Base-by-base conservation (phyloP, 192 early-diverging fungal genomes). In the Coemansia sp. region DNA sequence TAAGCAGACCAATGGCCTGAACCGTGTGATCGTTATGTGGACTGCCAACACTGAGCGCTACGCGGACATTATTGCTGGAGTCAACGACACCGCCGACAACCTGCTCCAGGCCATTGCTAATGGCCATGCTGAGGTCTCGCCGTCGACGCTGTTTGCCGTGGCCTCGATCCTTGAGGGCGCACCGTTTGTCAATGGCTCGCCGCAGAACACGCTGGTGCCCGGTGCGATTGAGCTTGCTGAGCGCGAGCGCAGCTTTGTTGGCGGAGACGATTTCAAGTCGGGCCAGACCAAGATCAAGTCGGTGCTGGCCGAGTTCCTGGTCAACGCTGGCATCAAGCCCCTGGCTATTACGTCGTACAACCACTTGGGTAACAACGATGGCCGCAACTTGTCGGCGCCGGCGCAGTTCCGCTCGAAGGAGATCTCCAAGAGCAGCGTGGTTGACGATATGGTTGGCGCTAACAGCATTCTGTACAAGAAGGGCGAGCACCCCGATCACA, bases 201-300 rank as follows among this genome's bases (percentile, higher is more conserved):
- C 97, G 53, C 97, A 99, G 84, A 99, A 99, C 91, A 97, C 97
- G 65, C 96, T 99, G 82, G 97, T 99, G 51, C 97, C 97, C 8
- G 97, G 97, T 67, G 86, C 87, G 42, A 86, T 99, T 26, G 88
- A 89, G 66, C 86, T 97, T 26, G 95, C 97, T 59, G 91, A 94
- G 77, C 91, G 89, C 58, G 80, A 97, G 71, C 85, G 84, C 66
- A 89, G 92, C 57, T 95, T 94, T 79, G 92, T 99, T 71, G 97
- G 94, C 66, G 97, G 97, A 73, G 97, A 99, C 76, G 97, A 99
- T 85, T 99, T 99, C 92, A 99, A 99, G 88, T 94, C 92, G 69
- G 97, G 97, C 39, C 97, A 99, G 78, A 99, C 97, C 73, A 99
- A 99, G 89, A 86, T 99, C 87, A 99, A 99, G 88, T 97, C 95